A percentile compares a stretch with the other conserved stretches of the same genome.
These are phyloP conservation scores for Fusarium temperatum DNA, from an alignment of 2,329 filamentous ascomycete species.

Conservation along the genomic window DNA sequence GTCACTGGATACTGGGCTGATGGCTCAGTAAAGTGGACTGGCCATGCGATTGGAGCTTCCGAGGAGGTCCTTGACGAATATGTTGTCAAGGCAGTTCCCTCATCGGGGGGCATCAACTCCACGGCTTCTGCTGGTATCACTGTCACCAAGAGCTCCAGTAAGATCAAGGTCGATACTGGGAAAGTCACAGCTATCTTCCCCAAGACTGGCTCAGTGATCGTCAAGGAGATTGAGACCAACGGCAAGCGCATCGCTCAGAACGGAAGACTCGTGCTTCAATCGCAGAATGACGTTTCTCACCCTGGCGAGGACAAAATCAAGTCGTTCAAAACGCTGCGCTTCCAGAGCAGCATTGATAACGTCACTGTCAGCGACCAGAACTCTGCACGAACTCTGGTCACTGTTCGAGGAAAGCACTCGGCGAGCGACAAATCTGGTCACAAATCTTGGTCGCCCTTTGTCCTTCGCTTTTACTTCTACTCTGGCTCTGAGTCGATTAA, in stretches of 20 bases:
- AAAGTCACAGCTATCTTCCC: slow-evolving; percentile 54
- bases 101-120: slow-evolving; percentile 16
- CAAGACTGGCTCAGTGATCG: slow-evolving; percentile 52
- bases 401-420: slow-evolving; percentile 51
- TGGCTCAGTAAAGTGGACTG: slow-evolving; percentile 69
- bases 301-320: slow-evolving; percentile 21
- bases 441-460: slow-evolving; percentile 62
- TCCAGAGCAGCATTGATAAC: slow-evolving; percentile 61
- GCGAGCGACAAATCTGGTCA: slow-evolving; percentile 43
- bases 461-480: slow-evolving; percentile 65
- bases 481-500: slow-evolving; percentile 63
- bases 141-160: slow-evolving; percentile 36
- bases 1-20: slow-evolving; percentile 68
- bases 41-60: slow-evolving; percentile 60
- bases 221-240: slow-evolving; percentile 52
- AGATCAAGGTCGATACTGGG: slow-evolving; percentile 55
- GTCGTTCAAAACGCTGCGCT: slow-evolving; percentile 53
- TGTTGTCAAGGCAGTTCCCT: slow-evolving; percentile 40
- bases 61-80: slow-evolving; percentile 54
- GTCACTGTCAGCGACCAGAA: slow-evolving; percentile 56
- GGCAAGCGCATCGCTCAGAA: slow-evolving; percentile 56
- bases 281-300: slow-evolving; percentile 58
- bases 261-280: slow-evolving; percentile 62
- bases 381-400: slow-evolving; percentile 54
- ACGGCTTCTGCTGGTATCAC: slow-evolving; percentile 10